Evolutionary conservation across 495 filamentous ascomycete genomes (phyloP), one percentile per base, ranked within the genome.

Genomic region (Trichoderma gamsii): DNA sequence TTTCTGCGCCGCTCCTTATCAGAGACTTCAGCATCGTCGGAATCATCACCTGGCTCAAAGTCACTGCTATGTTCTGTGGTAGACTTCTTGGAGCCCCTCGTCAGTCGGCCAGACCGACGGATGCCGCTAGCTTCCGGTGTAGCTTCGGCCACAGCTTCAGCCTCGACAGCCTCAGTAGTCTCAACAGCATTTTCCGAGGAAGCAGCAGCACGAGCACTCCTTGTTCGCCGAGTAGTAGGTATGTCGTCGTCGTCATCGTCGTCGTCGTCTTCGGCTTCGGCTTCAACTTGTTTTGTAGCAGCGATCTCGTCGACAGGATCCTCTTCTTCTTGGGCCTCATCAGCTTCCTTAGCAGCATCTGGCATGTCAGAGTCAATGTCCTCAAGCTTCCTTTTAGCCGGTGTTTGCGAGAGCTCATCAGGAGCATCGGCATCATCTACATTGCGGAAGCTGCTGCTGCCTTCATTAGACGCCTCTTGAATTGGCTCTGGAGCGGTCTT

Each of bases 11-110:
- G 78, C 44, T 74, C 72, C 1, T 61, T 61, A 15, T 61, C 84
- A 0, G 80, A 82, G 12, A 71, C 69, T 21, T 81, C 78, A 7
- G 81, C 85, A 5, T 85, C 86, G 51, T 79, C 84, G 0, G 80
- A 84, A 41, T 88, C 88, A 64, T 87, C 86, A 9, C 84, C 84
- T 9, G 92, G 92, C 72, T 97, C 92, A 72, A 96, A 97, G 70
- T 97, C 93, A 74, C 91, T 95, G 71, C 89, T 92, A 18, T 90
- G 89, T 68, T 93, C 87, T 51, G 82, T 75, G 7, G 76, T 69
- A 32, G 82, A 85, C 65, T 84, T 82, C 27, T 77, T 75, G 66
- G 74, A 71, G 9, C 71, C 69, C 52, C 77, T 78, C 67, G 82
- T 82, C 1, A 84, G 74, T 23, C 82, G 79, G 65, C 84, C 70